Evolutionary conservation across 2,329 filamentous ascomycete genomes (phyloP).

Genomic region (Leptoxyphium fumago): DNA sequence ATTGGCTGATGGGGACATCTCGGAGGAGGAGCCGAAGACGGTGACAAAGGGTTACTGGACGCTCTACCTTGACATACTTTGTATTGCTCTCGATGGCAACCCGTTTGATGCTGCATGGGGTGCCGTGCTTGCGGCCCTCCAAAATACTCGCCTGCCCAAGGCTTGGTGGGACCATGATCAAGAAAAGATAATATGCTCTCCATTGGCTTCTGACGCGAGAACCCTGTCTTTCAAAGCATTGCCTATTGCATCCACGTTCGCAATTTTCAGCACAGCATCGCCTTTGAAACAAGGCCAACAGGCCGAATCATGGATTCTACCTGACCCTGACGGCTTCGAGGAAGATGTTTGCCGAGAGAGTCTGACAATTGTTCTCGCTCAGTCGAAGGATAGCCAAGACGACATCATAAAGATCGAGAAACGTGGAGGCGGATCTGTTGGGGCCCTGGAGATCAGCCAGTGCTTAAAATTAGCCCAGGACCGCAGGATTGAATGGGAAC

Average conservation of each 20-base stretch:
- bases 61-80: slow-evolving; percentile 87
- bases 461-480: slow-evolving; percentile 45
- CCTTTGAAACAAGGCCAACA: slow-evolving; percentile 31
- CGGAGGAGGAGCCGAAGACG: slow-evolving; percentile 21
- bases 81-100: slow-evolving; percentile 84
- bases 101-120: slow-evolving; percentile 86
- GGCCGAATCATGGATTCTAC: slow-evolving; percentile 51
- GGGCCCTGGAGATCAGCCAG: slow-evolving; percentile 44
- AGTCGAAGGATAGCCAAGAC: slow-evolving; percentile 26
- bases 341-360: slow-evolving; percentile 70
- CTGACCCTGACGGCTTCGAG: slow-evolving; percentile 82
- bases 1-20: slow-evolving; percentile 33
- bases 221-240: slow-evolving; percentile 47
- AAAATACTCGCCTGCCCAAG: slow-evolving; percentile 59
- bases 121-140: slow-evolving; percentile 65
- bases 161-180: slow-evolving; percentile 75
- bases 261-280: slow-evolving; percentile 52
- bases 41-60: slow-evolving; percentile 81
- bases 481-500: slow-evolving; percentile 47
- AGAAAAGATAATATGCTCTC: slow-evolving; percentile 64
- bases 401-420: slow-evolving; percentile 65
- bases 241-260: slow-evolving; percentile 64
- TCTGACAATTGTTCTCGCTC: slow-evolving; percentile 70
- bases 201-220: slow-evolving; percentile 37
- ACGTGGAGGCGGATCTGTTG: slow-evolving; percentile 60